A percentile compares a stretch with the other conserved stretches of the same genome.
phyloP scores from a whole-genome alignment of 1,284 basidiomycete species.

The Agaricales sp. region DNA sequence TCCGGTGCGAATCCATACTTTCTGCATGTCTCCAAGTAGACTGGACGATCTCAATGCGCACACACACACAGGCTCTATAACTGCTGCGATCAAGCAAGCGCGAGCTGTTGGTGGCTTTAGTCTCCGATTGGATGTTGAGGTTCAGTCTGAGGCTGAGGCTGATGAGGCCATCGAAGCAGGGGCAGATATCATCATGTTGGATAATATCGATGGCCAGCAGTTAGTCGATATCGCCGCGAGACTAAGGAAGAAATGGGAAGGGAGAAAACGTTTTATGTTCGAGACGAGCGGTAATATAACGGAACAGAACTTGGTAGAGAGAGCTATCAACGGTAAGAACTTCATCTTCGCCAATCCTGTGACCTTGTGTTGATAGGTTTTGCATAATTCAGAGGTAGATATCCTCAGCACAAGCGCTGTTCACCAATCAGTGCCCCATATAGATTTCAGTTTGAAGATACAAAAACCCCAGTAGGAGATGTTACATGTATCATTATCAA shows the following conservation, averaged over 20 bases:
- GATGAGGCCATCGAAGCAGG: constrained; percentile 94
- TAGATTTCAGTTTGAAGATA: constrained; percentile 92
- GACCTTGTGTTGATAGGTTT: constrained; percentile 2
- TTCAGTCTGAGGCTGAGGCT: constrained; percentile 81
- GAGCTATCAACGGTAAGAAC: constrained; percentile 63
- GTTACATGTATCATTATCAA: background rate
- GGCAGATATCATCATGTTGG: constrained; percentile 97
- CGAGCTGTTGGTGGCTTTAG: constrained; percentile 89
- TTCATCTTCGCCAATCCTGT: constrained; percentile 5
- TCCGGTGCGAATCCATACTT: constrained; percentile 48
- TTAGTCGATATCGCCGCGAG: constrained; percentile 58
- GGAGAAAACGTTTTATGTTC: constrained; percentile 74
- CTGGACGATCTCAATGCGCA: background rate
- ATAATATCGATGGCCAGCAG: constrained; percentile 81
- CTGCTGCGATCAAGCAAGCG: constrained; percentile 76
- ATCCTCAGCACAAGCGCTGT: constrained; percentile 89
- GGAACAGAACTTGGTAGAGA: constrained; percentile 66
- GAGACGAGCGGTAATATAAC: constrained; percentile 93
- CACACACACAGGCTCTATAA: constrained; percentile 84
- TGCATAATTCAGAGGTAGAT: constrained; percentile 77
- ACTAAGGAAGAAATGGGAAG: constrained; percentile 70
- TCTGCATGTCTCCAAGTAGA: background rate
- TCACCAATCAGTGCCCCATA: constrained; percentile 85
- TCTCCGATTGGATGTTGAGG: constrained; percentile 91
- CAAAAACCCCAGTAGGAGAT: constrained; percentile 40